phyloP scores from a whole-genome alignment of 2,329 filamentous ascomycete genomes.

The Parastagonospora avenae region DNA sequence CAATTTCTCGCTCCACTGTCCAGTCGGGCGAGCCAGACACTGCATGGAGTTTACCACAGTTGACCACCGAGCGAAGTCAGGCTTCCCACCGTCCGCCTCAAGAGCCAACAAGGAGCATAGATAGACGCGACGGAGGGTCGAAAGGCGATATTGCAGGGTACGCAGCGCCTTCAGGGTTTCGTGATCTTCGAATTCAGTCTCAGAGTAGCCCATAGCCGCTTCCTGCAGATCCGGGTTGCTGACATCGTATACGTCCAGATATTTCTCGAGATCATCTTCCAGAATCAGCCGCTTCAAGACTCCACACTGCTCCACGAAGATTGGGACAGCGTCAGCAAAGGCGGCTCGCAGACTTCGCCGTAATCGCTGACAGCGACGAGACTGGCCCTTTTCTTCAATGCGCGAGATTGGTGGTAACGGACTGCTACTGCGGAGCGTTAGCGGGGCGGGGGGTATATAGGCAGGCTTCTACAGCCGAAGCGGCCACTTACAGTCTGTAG shows the following conservation, averaged over 20 bases:
- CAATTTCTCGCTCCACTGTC: conserved; percentile 67
- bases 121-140: conserved; percentile 80
- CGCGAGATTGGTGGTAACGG: conserved; percentile 91
- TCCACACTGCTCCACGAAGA: conserved; percentile 72
- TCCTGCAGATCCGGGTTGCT: conserved; percentile 54
- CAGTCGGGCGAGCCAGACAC: conserved; percentile 66
- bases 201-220: conserved; percentile 59
- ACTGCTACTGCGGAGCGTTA: conserved; percentile 67
- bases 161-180: conserved; percentile 81
- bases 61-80: conserved; percentile 79
- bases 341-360: conserved; percentile 75
- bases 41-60: conserved; percentile 77
- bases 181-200: conserved; percentile 72
- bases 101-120: conserved; percentile 88
- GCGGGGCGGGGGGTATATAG: conserved; percentile 11
- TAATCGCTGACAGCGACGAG: conserved; percentile 77
- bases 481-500: conserved; percentile 72
- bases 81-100: conserved; percentile 77
- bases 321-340: conserved; percentile 71
- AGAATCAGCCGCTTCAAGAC: conserved; percentile 75
- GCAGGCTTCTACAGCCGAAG: conserved; percentile 7
- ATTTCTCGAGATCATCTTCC: conserved; percentile 83
- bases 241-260: conserved; percentile 73
- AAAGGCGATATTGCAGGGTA: conserved; percentile 68
- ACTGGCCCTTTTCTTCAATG: conserved; percentile 81